phyloP scores from a whole-genome alignment of 108 stramenopile species.

The Pseudonitzschia pungens region DNA sequence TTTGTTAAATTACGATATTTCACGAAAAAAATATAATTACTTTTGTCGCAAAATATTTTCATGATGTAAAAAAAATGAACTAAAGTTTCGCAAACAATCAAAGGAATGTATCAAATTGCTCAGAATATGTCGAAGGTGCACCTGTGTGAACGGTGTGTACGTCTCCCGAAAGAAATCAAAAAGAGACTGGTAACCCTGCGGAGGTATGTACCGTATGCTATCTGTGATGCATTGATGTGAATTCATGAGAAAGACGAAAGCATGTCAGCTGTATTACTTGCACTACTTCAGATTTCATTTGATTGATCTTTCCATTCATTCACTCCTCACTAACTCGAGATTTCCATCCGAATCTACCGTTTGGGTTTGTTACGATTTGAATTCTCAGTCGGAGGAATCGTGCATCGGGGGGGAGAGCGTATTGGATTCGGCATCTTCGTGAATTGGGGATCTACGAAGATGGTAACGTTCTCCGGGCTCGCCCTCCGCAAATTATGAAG shows the following conservation, averaged over 20 bases:
- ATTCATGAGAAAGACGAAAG: background rate
- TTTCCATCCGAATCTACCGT: background rate
- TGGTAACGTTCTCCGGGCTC: constrained; percentile 10
- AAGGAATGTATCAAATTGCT: constrained; percentile 19
- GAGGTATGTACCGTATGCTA: background rate
- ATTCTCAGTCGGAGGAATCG: background rate
- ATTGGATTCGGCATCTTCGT: constrained; percentile 11
- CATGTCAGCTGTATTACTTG: background rate
- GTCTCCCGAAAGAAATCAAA: constrained; percentile 10
- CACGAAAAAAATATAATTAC: too few species aligned
- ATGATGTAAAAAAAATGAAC: too few species aligned
- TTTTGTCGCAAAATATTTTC: too few species aligned
- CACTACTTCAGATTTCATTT: background rate
- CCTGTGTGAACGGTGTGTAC: constrained; percentile 8
- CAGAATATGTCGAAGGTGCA: constrained; percentile 18
- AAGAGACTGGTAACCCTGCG: background rate
- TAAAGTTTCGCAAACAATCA: constrained; percentile 11
- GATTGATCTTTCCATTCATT: too few species aligned
- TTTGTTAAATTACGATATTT: too few species aligned
- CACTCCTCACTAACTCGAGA: too few species aligned
- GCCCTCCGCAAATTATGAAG: background rate
- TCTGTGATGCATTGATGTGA: background rate
- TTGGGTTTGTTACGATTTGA: background rate
- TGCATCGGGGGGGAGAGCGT: constrained; percentile 17
- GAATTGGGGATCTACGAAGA: constrained; percentile 21